A percentile compares a stretch with the other conserved stretches of the same genome.
Conservation (phyloP, 1,139 yeast genomes). For the Yamadazyma diddensiae region DNA sequence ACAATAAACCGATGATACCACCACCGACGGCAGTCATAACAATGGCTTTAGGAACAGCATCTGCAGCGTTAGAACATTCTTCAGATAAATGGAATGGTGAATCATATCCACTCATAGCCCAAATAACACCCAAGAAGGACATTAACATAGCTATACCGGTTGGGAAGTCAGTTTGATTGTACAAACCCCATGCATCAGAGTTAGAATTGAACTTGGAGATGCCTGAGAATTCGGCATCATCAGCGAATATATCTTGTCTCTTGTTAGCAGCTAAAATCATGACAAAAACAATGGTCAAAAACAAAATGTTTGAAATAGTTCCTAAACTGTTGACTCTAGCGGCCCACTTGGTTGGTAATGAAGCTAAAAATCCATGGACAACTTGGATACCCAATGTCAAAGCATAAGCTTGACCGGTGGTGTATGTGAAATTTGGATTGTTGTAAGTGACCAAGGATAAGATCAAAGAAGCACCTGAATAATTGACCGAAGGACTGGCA, state of each 20-base stretch:
- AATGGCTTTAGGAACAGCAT: constrained; percentile 66
- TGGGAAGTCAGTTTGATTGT: constrained; percentile 67
- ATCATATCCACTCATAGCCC: constrained; percentile 79
- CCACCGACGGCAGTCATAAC: constrained; percentile 62
- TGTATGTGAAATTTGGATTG: constrained; percentile 33
- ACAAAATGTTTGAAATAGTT: constrained; percentile 48
- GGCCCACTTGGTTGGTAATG: constrained; percentile 53
- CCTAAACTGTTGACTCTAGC: constrained; percentile 56
- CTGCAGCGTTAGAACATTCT: constrained; percentile 65
- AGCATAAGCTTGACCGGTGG: constrained; percentile 50
- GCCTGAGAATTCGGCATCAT: constrained; percentile 13
- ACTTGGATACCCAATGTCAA: constrained; percentile 52
- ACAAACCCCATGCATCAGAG: constrained; percentile 53
- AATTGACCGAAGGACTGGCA: constrained; percentile 61
- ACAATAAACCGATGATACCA: constrained; percentile 59
- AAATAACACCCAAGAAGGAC: constrained; percentile 64
- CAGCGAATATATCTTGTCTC: constrained; percentile 28
- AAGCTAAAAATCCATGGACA: constrained; percentile 48
- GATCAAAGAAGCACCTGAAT: constrained; percentile 59
- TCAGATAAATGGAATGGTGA: constrained; percentile 74
- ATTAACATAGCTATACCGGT: constrained; percentile 59
- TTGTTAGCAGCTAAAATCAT: constrained; percentile 56
- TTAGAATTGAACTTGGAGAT: constrained; percentile 51
- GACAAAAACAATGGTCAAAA: constrained; percentile 54
- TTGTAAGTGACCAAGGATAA: constrained; percentile 48